Conservation (phyloP, 768 basidiomycete species). For the Hericium erinaceus region DNA sequence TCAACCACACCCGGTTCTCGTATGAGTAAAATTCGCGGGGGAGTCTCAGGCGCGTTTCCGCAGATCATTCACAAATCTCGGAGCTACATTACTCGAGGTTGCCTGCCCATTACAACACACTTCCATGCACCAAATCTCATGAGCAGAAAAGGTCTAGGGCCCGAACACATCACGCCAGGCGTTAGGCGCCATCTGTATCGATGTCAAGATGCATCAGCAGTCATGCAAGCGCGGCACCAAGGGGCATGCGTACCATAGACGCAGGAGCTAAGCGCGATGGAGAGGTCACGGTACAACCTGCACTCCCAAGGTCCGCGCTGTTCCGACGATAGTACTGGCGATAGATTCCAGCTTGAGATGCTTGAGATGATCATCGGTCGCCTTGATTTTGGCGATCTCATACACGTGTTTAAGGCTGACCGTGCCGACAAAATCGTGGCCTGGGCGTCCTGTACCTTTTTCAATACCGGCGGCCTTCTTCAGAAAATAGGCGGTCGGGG, state of each 20-base stretch:
- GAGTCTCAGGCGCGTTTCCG: constrained; percentile 8
- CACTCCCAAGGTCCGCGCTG: constrained; percentile 81
- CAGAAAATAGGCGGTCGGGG: constrained; percentile 82
- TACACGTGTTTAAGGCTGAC: constrained; percentile 95
- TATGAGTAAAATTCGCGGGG: not conserved
- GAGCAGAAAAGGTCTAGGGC: not conserved
- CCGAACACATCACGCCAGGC: not conserved
- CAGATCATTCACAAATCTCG: constrained; percentile 14
- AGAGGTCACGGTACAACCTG: constrained; percentile 72
- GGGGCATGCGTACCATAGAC: constrained; percentile 5
- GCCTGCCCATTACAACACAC: not conserved
- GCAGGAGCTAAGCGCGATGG: constrained; percentile 7
- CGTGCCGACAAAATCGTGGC: constrained; percentile 70
- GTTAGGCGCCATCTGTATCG: not conserved
- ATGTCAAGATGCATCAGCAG: not conserved
- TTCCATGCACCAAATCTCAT: not conserved
- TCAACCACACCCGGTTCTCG: not conserved
- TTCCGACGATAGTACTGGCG: constrained; percentile 81
- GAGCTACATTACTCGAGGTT: constrained; percentile 12
- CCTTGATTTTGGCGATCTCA: constrained; percentile 97
- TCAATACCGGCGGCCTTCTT: constrained; percentile 87
- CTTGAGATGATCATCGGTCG: constrained; percentile 80
- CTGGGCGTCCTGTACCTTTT: constrained; percentile 79
- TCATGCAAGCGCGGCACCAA: constrained; percentile 2
- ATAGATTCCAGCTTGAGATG: constrained; percentile 82